phyloP scores from a whole-genome alignment of 371 early-diverging fungal genomes.

The Dichotomocladium elegans region DNA sequence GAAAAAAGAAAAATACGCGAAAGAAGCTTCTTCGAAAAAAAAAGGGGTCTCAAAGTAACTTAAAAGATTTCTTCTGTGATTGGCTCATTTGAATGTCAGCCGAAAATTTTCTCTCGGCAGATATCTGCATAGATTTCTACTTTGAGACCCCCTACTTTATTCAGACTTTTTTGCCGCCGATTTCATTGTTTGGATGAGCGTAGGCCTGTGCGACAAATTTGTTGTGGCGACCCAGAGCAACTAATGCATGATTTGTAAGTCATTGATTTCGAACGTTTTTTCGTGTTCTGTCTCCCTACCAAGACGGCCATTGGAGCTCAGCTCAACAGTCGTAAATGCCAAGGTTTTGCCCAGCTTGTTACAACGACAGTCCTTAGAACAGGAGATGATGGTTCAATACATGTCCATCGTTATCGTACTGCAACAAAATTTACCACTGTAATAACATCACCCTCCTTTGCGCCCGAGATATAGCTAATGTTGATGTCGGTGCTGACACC shows the following conservation, averaged over 20 bases:
- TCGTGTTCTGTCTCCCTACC: constrained; percentile 17
- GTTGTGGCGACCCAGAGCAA: constrained; percentile 62
- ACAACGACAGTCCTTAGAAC: constrained; percentile 56
- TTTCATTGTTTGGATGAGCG: constrained; percentile 33
- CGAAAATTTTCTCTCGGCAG: no score
- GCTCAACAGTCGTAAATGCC: constrained; percentile 56
- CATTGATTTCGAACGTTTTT: not conserved
- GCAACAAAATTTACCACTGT: constrained; percentile 26
- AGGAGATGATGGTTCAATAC: not conserved
- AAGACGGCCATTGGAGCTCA: constrained; percentile 37
- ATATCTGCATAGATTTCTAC: no score
- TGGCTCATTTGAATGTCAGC: no score
- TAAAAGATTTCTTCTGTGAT: no score
- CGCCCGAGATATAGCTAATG: constrained; percentile 54
- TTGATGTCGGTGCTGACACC: constrained; percentile 67
- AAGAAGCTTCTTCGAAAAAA: no score
- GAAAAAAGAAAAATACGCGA: no score
- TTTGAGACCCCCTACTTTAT: no score
- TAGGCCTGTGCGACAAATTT: constrained; percentile 58
- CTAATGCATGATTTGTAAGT: constrained; percentile 12
- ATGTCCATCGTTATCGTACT: not conserved
- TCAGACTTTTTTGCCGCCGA: no score
- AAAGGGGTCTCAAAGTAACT: no score
- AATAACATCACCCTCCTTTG: constrained; percentile 49
- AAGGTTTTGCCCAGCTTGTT: constrained; percentile 61